Evolutionary conservation across 768 basidiomycete species (phyloP).

Genomic region (Pisolithus marmoratus): DNA sequence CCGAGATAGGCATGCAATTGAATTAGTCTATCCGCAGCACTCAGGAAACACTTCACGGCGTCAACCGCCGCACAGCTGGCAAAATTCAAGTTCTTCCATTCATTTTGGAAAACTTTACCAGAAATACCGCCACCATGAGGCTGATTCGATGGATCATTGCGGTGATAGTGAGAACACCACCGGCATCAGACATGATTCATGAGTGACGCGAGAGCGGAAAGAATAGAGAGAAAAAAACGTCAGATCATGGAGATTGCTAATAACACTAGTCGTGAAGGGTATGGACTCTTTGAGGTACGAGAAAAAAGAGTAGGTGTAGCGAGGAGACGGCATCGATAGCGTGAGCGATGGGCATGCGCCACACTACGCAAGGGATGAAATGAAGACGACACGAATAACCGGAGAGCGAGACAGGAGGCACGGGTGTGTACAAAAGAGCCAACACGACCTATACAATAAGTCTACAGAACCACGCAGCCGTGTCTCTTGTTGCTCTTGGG

Average conservation of each 20-base stretch:
- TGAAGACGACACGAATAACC: not conserved
- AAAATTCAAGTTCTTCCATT: too few species aligned
- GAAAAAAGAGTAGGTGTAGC: slow-evolving; percentile 9
- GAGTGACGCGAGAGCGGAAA: not conserved
- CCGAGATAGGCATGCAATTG: too few species aligned
- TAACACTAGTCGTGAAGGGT: slow-evolving; percentile 34
- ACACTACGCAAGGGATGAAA: not conserved
- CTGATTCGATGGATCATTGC: too few species aligned
- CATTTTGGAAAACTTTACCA: too few species aligned
- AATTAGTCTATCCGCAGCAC: too few species aligned
- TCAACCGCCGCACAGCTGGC: too few species aligned
- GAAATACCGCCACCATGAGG: too few species aligned
- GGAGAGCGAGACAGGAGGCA: slow-evolving; percentile 10
- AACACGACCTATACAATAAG: slow-evolving; percentile 15
- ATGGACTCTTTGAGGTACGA: slow-evolving; percentile 24
- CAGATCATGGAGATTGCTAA: slow-evolving; percentile 34
- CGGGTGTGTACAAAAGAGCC: not conserved
- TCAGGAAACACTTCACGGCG: too few species aligned
- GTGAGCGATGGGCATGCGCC: not conserved
- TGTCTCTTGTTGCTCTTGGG: slow-evolving; percentile 38
- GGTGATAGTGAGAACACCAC: not conserved
- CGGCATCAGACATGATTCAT: not conserved
- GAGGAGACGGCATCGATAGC: slow-evolving; percentile 15
- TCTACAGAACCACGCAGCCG: slow-evolving; percentile 41
- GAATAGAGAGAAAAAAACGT: slow-evolving; percentile 18